Evolutionary conservation across 1,284 basidiomycete genomes (phyloP).

Genomic region (Wallemia hederae): DNA sequence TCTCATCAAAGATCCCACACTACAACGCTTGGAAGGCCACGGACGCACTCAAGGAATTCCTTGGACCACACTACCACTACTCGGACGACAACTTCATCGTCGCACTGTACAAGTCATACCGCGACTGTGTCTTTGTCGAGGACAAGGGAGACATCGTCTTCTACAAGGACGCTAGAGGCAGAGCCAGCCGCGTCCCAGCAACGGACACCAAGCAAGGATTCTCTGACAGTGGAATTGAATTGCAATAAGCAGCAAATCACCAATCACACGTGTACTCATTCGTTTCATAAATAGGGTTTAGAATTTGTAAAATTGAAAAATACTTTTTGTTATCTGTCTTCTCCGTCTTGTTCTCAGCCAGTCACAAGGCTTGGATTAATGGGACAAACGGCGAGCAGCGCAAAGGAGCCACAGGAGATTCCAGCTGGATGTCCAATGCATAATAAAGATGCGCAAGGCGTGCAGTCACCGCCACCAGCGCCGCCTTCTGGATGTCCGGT

Average conservation of each 20-base stretch:
- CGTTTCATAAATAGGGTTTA: no score
- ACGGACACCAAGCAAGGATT: not conserved
- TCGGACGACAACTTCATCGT: conserved; percentile 23
- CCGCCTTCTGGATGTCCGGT: conserved; percentile 14
- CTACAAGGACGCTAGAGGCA: conserved; percentile 60
- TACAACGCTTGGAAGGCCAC: conserved; percentile 67
- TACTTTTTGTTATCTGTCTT: not conserved
- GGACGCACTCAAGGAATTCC: conserved; percentile 51
- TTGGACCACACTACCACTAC: conserved; percentile 27
- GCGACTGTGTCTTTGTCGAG: conserved; percentile 46
- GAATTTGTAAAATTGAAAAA: not conserved
- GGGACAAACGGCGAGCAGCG: not conserved
- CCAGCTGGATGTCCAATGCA: not conserved
- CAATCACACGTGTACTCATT: no score
- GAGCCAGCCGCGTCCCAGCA: conserved; percentile 27
- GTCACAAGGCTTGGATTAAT: not conserved
- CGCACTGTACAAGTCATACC: conserved; percentile 21
- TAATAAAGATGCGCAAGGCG: not conserved
- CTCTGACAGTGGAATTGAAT: not conserved
- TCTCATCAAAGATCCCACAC: conserved; percentile 77
- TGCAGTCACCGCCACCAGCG: conserved; percentile 1
- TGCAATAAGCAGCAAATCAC: no score
- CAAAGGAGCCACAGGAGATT: not conserved
- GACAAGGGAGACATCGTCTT: conserved; percentile 72
- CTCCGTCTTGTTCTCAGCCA: no score